Percentiles rank a stretch among this genome's conserved stretches.
Conservation (phyloP, 805 yeast genomes). For the Blastobotrys robertii region DNA sequence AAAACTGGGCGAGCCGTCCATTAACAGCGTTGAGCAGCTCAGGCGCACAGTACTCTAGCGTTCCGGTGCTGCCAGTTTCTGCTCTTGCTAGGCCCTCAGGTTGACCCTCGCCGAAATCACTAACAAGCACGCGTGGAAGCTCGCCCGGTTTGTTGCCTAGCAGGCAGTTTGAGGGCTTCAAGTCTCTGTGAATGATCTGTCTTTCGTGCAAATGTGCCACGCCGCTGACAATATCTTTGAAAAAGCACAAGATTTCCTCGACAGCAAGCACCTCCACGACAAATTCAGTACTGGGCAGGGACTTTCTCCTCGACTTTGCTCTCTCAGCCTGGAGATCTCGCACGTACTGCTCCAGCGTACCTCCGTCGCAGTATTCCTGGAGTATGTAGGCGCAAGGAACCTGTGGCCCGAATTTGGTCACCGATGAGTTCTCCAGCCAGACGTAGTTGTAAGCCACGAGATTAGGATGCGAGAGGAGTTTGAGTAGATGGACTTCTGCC, state of each 20-base stretch:
- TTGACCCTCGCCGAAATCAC: slow-evolving; percentile 87
- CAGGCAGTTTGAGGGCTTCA: slow-evolving; percentile 83
- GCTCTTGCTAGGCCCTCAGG: slow-evolving; percentile 53
- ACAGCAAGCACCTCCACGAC: slow-evolving; percentile 30
- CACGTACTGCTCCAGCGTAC: slow-evolving; percentile 67
- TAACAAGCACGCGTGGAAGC: slow-evolving; percentile 65
- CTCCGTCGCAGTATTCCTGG: slow-evolving; percentile 85
- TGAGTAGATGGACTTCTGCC: slow-evolving; percentile 65
- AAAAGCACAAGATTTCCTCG: slow-evolving; percentile 57
- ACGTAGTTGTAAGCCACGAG: slow-evolving; percentile 83
- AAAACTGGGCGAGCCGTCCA: slow-evolving; percentile 44
- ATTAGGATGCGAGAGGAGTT: slow-evolving; percentile 43
- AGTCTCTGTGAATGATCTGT: slow-evolving; percentile 78
- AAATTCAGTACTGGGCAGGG: background rate
- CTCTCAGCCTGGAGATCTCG: slow-evolving; percentile 2
- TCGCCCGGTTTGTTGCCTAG: slow-evolving; percentile 23
- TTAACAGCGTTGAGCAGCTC: slow-evolving; percentile 43
- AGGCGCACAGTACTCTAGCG: slow-evolving; percentile 82
- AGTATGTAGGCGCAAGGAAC: slow-evolving; percentile 71
- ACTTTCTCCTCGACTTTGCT: background rate
- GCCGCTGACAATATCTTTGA: slow-evolving; percentile 60
- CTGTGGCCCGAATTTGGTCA: slow-evolving; percentile 44
- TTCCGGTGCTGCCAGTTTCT: slow-evolving; percentile 81
- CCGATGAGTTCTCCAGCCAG: slow-evolving; percentile 66
- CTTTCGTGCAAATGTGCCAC: slow-evolving; percentile 60